Base-by-base conservation (phyloP, 2,329 filamentous ascomycete species). In the Colletotrichum cereale region DNA sequence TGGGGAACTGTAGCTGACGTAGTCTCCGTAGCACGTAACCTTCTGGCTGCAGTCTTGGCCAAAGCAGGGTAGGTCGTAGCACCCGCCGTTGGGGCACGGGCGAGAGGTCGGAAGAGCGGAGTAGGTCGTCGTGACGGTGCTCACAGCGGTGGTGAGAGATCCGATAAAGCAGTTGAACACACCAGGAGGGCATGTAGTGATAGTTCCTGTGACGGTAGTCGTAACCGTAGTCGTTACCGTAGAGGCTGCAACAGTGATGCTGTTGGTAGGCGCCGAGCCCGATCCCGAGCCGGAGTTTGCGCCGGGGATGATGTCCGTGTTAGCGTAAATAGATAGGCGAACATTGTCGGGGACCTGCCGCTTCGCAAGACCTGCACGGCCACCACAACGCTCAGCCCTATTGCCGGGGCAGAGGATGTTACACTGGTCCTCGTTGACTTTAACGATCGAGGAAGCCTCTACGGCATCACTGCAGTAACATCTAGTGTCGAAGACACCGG, bases 341-440 rank as follows among this genome's bases (percentile, higher is more conserved):
- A 69, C 36, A 18, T 31, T 26, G 31, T 29, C 44, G 7, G 62
- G 36, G n/a, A 65, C 16, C 62, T 69, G 60, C 21, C 60, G 66
- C 34, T 57, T 69, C 16, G 18, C 18, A 31, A 52, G 57, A 29
- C 68, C 63, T 16, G 77, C 65, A 21, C 77, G 72, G 14, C 84
- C 84, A 38, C 85, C 85, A 74, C 85, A 87, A 66, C 80, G 78
- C 73, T 84, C 74, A 3, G 34, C n/a, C 0, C 72, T 66, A 67
- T 85, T 77, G 1, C 84, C 85, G 0, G 85, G 82, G 67, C 85
- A 87, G 0, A 77, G 75, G 2, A 73, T 73, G 61, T 82, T 75
- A 71, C 85, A 86, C 44, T 60, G 67, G 5, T 21, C 26, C 29
- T 73, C 70, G 48, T 18, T 26, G 29, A 66, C 74, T 26, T 24